Conservation (phyloP, 176 grass and related monocot genomes). For the Triticum monococcum region DNA sequence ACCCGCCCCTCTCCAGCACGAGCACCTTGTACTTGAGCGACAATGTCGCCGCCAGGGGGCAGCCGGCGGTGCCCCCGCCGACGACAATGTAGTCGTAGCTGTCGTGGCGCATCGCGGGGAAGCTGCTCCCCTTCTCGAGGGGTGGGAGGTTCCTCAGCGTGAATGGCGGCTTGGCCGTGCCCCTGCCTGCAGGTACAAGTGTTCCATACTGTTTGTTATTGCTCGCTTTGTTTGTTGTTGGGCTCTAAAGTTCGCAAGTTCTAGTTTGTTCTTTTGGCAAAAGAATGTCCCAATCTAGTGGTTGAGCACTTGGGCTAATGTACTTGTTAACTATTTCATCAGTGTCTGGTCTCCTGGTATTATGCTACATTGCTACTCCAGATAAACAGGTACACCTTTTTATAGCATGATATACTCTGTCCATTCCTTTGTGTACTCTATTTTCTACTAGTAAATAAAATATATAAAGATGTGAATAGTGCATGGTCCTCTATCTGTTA, state of each 20-base stretch:
- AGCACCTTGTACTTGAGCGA: constrained; percentile 62
- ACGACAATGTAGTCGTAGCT: constrained; percentile 74
- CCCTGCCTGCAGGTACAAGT: constrained; percentile 29
- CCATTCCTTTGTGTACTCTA: constrained; percentile 7
- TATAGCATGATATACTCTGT: neutral
- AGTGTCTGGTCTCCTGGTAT: constrained; percentile 28
- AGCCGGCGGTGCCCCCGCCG: constrained; percentile 69
- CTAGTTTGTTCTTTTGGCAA: neutral
- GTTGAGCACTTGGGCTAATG: constrained; percentile 8
- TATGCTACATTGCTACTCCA: neutral
- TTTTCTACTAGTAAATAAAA: neutral
- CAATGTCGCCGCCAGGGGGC: constrained; percentile 75
- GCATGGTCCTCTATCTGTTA: neutral
- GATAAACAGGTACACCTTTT: constrained; percentile 17
- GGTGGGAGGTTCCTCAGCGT: constrained; percentile 30
- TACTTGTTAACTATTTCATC: neutral
- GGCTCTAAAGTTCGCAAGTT: neutral
- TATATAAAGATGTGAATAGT: neutral
- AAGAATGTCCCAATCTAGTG: constrained; percentile 5
- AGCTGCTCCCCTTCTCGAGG: constrained; percentile 67
- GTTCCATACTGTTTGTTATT: constrained; percentile 16
- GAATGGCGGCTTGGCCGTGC: constrained; percentile 29
- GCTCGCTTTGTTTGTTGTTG: neutral
- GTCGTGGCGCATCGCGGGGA: neutral
- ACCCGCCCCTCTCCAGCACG: constrained; percentile 66